Evolutionary conservation across 352 stramenopile genomes (phyloP).

Genomic region (Phytophthora sp.): DNA sequence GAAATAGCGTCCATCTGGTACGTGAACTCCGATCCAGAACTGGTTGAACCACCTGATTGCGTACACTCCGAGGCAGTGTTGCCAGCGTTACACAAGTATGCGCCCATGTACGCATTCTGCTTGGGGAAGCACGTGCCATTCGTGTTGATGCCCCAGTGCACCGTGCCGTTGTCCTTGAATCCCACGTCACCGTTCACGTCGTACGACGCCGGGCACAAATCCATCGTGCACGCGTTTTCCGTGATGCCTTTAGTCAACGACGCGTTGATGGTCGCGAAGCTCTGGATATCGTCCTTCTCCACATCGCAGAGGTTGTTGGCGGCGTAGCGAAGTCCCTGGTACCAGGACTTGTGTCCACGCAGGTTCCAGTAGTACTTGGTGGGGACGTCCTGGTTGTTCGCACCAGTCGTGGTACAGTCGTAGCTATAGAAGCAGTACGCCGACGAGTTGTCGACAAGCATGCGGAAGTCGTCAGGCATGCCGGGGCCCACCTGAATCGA

Average conservation of each 20-base stretch:
- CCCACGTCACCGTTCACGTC: constrained; percentile 54
- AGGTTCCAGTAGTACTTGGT: constrained; percentile 47
- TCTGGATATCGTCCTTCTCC: constrained; percentile 34
- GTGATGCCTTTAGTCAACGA: constrained; percentile 52
- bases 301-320: constrained; percentile 64
- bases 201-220: constrained; percentile 68
- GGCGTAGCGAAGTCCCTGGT: constrained; percentile 65
- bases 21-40: constrained; percentile 32
- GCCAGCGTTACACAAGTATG: constrained; percentile 55
- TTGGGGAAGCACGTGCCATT: constrained; percentile 56
- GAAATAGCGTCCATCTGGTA: constrained; percentile 93
- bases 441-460: constrained; percentile 31
- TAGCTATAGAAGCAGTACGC: constrained; percentile 54
- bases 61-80: constrained; percentile 39
- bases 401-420: constrained; percentile 43
- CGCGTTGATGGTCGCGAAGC: constrained; percentile 47
- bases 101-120: constrained; percentile 56
- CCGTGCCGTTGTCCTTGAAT: constrained; percentile 41
- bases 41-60: constrained; percentile 29
- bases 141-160: constrained; percentile 50
- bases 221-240: constrained; percentile 52
- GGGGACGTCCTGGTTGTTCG: constrained; percentile 57
- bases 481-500: constrained; percentile 90
- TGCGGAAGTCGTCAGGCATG: constrained; percentile 62
- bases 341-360: constrained; percentile 72